phyloP scores from a whole-genome alignment of 176 grass and related monocot genomes.

The Oryza punctata region DNA sequence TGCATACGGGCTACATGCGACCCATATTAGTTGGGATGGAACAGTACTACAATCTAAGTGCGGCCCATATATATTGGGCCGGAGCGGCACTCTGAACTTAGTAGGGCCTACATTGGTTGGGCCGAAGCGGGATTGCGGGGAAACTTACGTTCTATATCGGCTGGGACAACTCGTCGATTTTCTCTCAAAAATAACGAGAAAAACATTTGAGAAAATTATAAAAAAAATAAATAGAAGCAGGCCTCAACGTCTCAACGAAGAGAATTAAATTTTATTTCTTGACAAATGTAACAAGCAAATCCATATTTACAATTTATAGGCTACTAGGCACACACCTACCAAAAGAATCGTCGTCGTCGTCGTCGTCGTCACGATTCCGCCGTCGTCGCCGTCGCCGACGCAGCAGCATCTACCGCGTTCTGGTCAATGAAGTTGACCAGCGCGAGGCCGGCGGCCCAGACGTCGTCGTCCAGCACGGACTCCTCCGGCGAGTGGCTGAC shows the following conservation, averaged over 20 bases:
- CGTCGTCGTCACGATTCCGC: not conserved
- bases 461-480: conserved; percentile 74
- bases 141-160: too few relatives aligned
- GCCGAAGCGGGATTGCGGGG: too few relatives aligned
- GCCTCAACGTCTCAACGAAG: not conserved
- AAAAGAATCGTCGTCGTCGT: not conserved
- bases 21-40: too few relatives aligned
- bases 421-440: conserved; percentile 67
- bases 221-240: not conserved
- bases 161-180: too few relatives aligned
- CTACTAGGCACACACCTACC: not conserved
- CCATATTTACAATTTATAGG: not conserved
- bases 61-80: too few relatives aligned
- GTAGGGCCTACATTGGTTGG: too few relatives aligned
- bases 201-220: not conserved
- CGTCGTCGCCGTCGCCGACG: too few relatives aligned
- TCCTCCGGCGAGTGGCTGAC: conserved; percentile 95
- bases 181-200: not conserved
- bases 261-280: not conserved
- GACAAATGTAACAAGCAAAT: not conserved
- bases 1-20: too few relatives aligned
- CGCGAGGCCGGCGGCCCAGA: conserved; percentile 87
- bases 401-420: not conserved
- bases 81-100: too few relatives aligned
- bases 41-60: too few relatives aligned